Percentiles rank a stretch among this genome's conserved stretches.
phyloP scores from a whole-genome alignment of 1,284 basidiomycete species.

The Trichosporon ovoides region DNA sequence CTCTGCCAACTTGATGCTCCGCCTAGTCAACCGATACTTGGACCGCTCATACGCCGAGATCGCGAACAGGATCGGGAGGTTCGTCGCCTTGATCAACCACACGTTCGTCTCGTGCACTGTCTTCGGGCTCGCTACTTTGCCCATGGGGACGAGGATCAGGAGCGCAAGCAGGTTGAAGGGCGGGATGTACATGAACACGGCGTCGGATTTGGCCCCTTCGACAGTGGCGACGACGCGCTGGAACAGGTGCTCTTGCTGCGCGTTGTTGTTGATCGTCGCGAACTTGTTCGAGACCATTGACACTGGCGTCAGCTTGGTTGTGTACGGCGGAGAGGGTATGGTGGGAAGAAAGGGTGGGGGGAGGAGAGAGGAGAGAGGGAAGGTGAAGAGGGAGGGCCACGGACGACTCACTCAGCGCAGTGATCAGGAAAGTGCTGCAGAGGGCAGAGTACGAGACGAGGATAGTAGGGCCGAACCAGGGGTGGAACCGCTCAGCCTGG shows the following conservation, averaged over 20 bases:
- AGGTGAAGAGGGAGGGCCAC: too few species aligned
- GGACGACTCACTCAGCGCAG: slow-evolving; percentile 62
- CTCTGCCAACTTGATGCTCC: slow-evolving; percentile 24
- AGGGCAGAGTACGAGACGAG: slow-evolving; percentile 69
- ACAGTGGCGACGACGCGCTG: slow-evolving; percentile 81
- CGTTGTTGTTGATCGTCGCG: slow-evolving; percentile 73
- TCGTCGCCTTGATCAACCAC: slow-evolving; percentile 72
- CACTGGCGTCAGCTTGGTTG: slow-evolving; percentile 36
- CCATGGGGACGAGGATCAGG: slow-evolving; percentile 68
- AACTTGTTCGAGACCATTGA: slow-evolving; percentile 82
- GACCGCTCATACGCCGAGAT: slow-evolving; percentile 76
- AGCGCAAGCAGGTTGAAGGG: slow-evolving; percentile 61
- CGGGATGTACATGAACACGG: slow-evolving; percentile 83
- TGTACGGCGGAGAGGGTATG: neutral
- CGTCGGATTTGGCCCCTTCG: slow-evolving; percentile 82
- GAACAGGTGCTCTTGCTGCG: slow-evolving; percentile 78
- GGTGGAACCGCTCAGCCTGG: slow-evolving; percentile 61
- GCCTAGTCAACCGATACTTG: slow-evolving; percentile 23
- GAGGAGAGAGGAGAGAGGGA: too few species aligned
- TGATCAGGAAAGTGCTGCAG: slow-evolving; percentile 45
- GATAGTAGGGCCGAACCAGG: slow-evolving; percentile 66
- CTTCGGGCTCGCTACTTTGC: slow-evolving; percentile 65
- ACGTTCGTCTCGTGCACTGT: slow-evolving; percentile 73
- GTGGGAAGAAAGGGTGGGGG: too few species aligned
- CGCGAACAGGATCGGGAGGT: slow-evolving; percentile 68